Conservation (phyloP, 202 grass and related monocot genomes). For the Schoenoplectus tabernaemontani region DNA sequence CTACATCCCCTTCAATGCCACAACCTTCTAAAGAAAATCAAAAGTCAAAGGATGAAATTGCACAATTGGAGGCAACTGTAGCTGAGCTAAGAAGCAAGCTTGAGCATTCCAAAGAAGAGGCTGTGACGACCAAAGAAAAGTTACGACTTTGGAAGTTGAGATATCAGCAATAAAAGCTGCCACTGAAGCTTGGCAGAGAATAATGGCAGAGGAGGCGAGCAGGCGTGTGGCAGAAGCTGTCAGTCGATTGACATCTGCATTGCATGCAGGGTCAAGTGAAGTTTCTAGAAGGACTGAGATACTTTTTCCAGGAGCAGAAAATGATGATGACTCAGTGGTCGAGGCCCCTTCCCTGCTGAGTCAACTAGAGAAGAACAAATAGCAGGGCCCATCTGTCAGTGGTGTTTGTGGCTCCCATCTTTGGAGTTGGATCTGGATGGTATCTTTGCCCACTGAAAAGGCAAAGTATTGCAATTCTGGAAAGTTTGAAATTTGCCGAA, state of each 20-base stretch:
- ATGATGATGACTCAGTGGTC: not conserved
- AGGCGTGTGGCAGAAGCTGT: slow-evolving; percentile 6
- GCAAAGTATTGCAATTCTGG: not conserved
- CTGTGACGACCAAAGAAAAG: not conserved
- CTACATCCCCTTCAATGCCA: not conserved
- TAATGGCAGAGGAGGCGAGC: slow-evolving; percentile 16
- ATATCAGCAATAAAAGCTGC: slow-evolving; percentile 12
- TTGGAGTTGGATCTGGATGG: not conserved
- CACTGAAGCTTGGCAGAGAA: not conserved
- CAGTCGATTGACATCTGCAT: not conserved
- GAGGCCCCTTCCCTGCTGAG: slow-evolving; percentile 4
- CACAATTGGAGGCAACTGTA: slow-evolving; percentile 4
- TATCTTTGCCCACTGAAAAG: not conserved
- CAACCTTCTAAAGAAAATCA: not conserved
- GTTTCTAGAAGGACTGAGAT: slow-evolving; percentile 25
- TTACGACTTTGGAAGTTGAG: not conserved
- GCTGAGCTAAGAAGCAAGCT: not conserved
- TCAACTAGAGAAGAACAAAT: slow-evolving; percentile 8
- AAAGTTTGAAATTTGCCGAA: not conserved
- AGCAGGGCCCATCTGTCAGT: not conserved
- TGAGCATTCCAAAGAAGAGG: slow-evolving; percentile 8
- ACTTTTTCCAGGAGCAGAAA: not conserved
- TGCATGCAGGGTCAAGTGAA: not conserved
- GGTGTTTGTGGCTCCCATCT: no score
- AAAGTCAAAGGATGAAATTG: slow-evolving; percentile 8